A percentile compares a stretch with the other conserved stretches of the same genome.
These are phyloP conservation scores for Melastoma malabathricum DNA, from an alignment of 345 rosid species.

Conservation along the genomic window DNA sequence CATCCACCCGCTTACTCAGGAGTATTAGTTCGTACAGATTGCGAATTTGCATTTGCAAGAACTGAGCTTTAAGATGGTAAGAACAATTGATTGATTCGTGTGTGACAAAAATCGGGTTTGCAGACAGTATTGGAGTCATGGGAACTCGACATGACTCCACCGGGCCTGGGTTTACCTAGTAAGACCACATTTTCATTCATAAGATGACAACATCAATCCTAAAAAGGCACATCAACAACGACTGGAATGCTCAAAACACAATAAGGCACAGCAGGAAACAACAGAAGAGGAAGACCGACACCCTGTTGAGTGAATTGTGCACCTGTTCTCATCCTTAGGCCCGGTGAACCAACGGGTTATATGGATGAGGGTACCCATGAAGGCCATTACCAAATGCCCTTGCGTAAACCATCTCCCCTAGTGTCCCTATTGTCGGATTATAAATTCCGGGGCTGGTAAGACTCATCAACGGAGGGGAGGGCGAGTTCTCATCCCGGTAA, in stretches of 20 bases:
- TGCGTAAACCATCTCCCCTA: constrained; percentile 66
- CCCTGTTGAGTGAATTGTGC: constrained; percentile 58
- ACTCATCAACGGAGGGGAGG: constrained; percentile 21
- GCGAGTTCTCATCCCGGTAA: constrained; percentile 15
- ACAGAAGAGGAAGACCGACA: constrained; percentile 71
- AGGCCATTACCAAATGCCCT: constrained; percentile 58
- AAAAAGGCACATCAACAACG: background rate
- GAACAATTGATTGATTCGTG: too few species aligned
- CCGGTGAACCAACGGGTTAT: constrained; percentile 18
- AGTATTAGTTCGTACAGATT: too few species aligned
- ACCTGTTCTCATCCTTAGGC: constrained; percentile 55
- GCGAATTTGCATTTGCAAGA: too few species aligned
- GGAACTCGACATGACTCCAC: too few species aligned
- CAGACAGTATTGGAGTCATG: too few species aligned
- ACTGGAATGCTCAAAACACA: constrained; percentile 40
- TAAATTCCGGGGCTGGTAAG: constrained; percentile 19
- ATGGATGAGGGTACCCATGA: constrained; percentile 34
- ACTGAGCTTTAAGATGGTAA: too few species aligned
- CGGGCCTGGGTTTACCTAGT: too few species aligned
- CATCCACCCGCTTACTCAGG: too few species aligned
- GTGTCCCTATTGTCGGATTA: constrained; percentile 41
- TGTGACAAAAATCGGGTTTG: too few species aligned
- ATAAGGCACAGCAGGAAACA: constrained; percentile 67
- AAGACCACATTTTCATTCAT: too few species aligned
- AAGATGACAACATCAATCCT: background rate